Base-by-base conservation (phyloP, 805 yeast genomes). In the Monosporozyma siamensis region DNA sequence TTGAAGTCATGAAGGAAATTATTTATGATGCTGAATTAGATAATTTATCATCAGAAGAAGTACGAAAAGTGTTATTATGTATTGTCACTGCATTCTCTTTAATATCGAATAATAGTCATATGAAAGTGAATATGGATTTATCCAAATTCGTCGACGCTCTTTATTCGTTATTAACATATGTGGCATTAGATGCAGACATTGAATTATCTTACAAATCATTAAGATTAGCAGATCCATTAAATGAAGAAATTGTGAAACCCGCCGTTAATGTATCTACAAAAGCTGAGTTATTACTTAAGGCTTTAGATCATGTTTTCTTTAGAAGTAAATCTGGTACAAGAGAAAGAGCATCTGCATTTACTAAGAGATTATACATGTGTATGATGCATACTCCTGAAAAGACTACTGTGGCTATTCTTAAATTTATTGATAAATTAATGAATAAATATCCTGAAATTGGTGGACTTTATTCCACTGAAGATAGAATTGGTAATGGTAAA, bases 71-170 rank as follows among this genome's bases (percentile, higher is more conserved):
- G 0, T 67, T 90, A 35, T 69, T 92, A 18, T 85, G 95, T 59
- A 77, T 88, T 36, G 87, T 82, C 12, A 90, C 97, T 1, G 86
- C 97, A 4, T 90, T 90, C 63, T 81, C 95, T 1, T 69, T 92
- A 38, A 76, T 88, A 14, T 72, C 83, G 0, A 87, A 82, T 47
- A 89, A 88, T 56, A 72, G 77, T 1, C 75, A 77, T 23, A 78
- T 74, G 62, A 82, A 81, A 54, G 74, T 89, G 41, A 79, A 80
- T 20, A 75, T 89, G 42, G 98, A 92, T 60, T 69, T 92, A 48
- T 76, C 94, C 18, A 75, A 75, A 45, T 92, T 92, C 56, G 77
- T 89, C 30, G 78, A 82, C 45, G 77, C 82, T 11, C 68, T 92
- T 34, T 90, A 90, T 56, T 62, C 77, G 1, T 57, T 87, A 6